These are phyloP conservation scores for Metschnikowia similis DNA, from an alignment of 805 yeast species.

Conservation along the genomic window DNA sequence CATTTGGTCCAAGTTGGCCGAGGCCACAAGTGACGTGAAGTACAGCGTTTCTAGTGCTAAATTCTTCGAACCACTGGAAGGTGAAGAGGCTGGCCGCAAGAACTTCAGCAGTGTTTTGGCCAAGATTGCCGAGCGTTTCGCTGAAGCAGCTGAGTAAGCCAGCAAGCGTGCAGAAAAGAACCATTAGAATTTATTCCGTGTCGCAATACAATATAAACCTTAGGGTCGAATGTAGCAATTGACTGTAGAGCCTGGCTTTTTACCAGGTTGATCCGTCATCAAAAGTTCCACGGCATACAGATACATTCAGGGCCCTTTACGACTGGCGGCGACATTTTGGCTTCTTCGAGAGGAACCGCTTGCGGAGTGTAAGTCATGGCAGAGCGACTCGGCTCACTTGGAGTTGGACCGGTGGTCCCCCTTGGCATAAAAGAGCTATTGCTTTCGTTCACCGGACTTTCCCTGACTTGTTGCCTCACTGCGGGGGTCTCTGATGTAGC, in stretches of 20 bases:
- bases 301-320: not conserved
- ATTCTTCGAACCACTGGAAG: conserved; percentile 92
- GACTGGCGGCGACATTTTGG: conserved; percentile 3
- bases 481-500: not conserved
- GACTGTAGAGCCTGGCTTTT: not conserved
- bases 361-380: conserved; percentile 12
- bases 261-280: not conserved
- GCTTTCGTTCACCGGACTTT: conserved; percentile 9
- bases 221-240: not conserved
- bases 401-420: conserved; percentile 5
- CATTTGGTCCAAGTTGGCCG: conserved; percentile 87
- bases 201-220: conserved; percentile 2
- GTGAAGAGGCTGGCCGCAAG: conserved; percentile 69
- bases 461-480: conserved; percentile 1
- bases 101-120: conserved; percentile 75
- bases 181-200: conserved; percentile 6
- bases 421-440: conserved; percentile 13
- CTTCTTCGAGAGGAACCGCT: conserved; percentile 10
- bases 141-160: conserved; percentile 84
- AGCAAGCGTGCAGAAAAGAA: conserved; percentile 1
- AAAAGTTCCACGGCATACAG: not conserved
- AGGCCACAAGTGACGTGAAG: conserved; percentile 84
- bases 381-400: conserved; percentile 3
- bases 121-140: conserved; percentile 82
- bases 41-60: conserved; percentile 92